phyloP scores from a whole-genome alignment of 2,329 filamentous ascomycete species.

The Verticillium albo-atrum region DNA sequence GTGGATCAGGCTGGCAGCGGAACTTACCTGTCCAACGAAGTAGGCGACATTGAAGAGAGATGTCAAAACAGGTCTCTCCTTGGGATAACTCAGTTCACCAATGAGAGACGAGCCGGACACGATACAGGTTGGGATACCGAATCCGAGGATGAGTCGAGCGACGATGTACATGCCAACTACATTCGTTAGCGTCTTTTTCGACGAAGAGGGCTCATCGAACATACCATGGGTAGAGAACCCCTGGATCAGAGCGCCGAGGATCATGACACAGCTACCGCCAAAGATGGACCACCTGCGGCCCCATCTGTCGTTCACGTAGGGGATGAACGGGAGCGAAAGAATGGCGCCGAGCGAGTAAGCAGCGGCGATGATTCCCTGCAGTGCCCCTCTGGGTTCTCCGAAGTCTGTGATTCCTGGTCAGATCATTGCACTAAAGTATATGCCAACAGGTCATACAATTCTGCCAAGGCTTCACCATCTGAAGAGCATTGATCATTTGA shows the following conservation, averaged over 20 bases:
- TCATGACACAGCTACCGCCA: conserved; percentile 48
- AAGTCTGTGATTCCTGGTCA: conserved; percentile 31
- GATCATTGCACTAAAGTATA: background rate
- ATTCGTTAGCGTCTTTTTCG: background rate
- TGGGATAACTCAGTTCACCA: conserved; percentile 56
- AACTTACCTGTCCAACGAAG: conserved; percentile 35
- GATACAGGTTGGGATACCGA: conserved; percentile 56
- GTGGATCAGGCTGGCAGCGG: too few species aligned
- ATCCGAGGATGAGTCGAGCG: conserved; percentile 54
- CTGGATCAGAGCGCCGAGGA: conserved; percentile 50
- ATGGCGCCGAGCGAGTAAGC: conserved; percentile 58
- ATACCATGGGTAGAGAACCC: conserved; percentile 43
- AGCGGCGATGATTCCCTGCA: conserved; percentile 51
- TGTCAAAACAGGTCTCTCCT: conserved; percentile 54
- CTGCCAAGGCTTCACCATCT: conserved; percentile 31
- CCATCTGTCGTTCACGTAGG: conserved; percentile 47
- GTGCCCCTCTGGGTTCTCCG: conserved; percentile 33
- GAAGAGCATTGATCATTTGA: conserved; percentile 40
- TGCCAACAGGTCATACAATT: conserved; percentile 17
- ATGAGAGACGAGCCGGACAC: conserved; percentile 55
- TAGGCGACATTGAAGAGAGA: conserved; percentile 56
- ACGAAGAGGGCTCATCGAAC: conserved; percentile 2
- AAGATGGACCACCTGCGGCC: conserved; percentile 55
- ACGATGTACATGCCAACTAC: conserved; percentile 51
- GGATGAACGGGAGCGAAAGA: conserved; percentile 52